Conservation (phyloP, 176 grass and related monocot species). For the Urochloa ruziziensis region DNA sequence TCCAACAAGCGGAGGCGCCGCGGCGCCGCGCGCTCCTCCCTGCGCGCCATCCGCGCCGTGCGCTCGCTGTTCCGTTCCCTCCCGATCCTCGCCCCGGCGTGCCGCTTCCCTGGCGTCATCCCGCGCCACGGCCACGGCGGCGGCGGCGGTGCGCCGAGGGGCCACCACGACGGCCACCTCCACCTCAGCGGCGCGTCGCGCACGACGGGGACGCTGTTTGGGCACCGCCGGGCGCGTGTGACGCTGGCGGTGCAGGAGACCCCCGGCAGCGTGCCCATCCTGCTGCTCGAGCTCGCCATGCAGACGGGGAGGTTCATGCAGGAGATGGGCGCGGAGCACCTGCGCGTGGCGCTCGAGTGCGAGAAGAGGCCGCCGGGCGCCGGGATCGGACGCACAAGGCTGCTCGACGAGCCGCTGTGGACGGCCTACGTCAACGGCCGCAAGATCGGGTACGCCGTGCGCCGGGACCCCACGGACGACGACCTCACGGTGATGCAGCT, state of each 20-base stretch:
- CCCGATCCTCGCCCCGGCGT: slow-evolving; percentile 74
- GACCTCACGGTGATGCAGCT: slow-evolving; percentile 89
- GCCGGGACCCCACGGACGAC: slow-evolving; percentile 65
- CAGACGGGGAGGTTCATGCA: slow-evolving; percentile 92
- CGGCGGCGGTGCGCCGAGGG: slow-evolving; percentile 14
- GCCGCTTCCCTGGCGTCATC: slow-evolving; percentile 60
- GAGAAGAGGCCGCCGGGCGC: slow-evolving; percentile 63
- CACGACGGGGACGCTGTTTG: slow-evolving; percentile 87
- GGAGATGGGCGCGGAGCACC: slow-evolving; percentile 88
- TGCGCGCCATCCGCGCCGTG: slow-evolving; percentile 61
- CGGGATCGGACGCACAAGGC: slow-evolving; percentile 41
- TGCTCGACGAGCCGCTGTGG: slow-evolving; percentile 89
- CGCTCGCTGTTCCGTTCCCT: slow-evolving; percentile 82
- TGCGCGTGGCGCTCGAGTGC: slow-evolving; percentile 84
- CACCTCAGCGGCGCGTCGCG: slow-evolving; percentile 66
- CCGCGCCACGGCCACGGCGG: slow-evolving; percentile 31
- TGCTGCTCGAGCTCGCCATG: slow-evolving; percentile 87
- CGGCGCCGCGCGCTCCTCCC: slow-evolving; percentile 39
- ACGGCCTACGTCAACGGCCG: slow-evolving; percentile 87
- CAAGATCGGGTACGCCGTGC: slow-evolving; percentile 81
- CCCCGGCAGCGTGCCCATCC: slow-evolving; percentile 74
- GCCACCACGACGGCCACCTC: slow-evolving; percentile 58
- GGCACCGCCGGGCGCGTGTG: slow-evolving; percentile 74
- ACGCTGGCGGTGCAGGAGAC: slow-evolving; percentile 88
- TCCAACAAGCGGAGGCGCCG: slow-evolving; percentile 49